Percentiles rank a stretch among this genome's conserved stretches.
These are phyloP conservation scores for Clonostachys byssicola DNA, from an alignment of 2,329 filamentous ascomycete species.

Conservation along the genomic window DNA sequence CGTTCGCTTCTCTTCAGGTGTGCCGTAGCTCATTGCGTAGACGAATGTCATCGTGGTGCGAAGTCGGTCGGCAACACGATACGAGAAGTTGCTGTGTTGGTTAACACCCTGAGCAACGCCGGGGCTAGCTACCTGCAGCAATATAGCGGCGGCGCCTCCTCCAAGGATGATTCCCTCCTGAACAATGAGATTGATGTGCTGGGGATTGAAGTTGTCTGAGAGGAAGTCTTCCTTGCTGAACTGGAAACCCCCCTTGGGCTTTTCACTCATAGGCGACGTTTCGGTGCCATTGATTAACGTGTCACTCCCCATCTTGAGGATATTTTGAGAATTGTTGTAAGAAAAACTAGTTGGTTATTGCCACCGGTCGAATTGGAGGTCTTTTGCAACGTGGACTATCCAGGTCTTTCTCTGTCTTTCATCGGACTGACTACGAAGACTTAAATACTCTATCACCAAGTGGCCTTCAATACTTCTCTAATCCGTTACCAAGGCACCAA, in stretches of 20 bases:
- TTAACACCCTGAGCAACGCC: constrained; percentile 27
- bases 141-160: constrained; percentile 25
- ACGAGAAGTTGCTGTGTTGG: constrained; percentile 27
- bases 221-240: constrained; percentile 10
- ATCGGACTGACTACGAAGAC: too few species aligned
- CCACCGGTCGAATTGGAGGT: not conserved
- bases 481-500: too few species aligned
- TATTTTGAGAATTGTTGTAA: too few species aligned
- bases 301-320: too few species aligned
- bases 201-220: constrained; percentile 13
- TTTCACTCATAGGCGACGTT: too few species aligned
- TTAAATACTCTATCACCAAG: too few species aligned
- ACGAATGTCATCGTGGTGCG: constrained; percentile 29
- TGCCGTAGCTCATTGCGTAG: constrained; percentile 26
- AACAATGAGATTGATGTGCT: constrained; percentile 21
- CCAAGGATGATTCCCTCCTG: constrained; percentile 25
- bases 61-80: constrained; percentile 22
- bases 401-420: too few species aligned
- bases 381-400: not conserved
- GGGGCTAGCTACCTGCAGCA: constrained; percentile 27
- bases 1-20: constrained; percentile 17
- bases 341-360: too few species aligned
- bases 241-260: too few species aligned
- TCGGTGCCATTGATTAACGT: too few species aligned
- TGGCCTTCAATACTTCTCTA: too few species aligned